Conservation (phyloP, 352 stramenopile species). For the Pythium insidiosum region DNA sequence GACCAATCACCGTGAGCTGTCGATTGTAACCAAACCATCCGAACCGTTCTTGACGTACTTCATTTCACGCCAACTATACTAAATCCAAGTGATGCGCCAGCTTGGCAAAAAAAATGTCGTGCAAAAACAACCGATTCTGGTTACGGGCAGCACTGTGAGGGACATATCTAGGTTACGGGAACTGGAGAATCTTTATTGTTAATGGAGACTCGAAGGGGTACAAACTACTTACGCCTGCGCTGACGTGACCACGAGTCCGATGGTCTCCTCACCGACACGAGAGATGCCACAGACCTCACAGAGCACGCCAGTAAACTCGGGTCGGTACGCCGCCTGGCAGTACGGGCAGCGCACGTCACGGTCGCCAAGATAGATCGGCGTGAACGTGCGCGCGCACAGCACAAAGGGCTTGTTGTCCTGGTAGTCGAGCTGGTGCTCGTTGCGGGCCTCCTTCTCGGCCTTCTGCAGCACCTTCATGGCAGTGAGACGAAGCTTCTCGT, state of each 20-base stretch:
- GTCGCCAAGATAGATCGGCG: constrained; percentile 92
- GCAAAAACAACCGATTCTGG: too few relatives aligned
- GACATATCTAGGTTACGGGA: too few relatives aligned
- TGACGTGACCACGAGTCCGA: constrained; percentile 89
- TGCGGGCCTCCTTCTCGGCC: constrained; percentile 97
- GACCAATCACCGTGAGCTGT: too few relatives aligned
- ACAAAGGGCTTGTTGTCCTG: constrained; percentile 96
- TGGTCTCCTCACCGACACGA: constrained; percentile 92
- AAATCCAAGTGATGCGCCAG: too few relatives aligned
- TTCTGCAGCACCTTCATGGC: constrained; percentile 97
- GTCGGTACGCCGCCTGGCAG: constrained; percentile 89
- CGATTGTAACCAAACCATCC: too few relatives aligned
- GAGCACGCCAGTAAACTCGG: constrained; percentile 82
- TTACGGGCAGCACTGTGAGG: too few relatives aligned
- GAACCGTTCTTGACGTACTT: too few relatives aligned
- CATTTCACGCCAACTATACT: too few relatives aligned
- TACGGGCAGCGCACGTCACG: constrained; percentile 93
- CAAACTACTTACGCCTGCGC: constrained; percentile 14
- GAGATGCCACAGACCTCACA: constrained; percentile 92
- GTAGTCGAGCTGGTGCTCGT: constrained; percentile 97
- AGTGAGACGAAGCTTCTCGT: constrained; percentile 95
- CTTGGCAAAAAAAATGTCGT: too few relatives aligned
- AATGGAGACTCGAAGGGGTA: background rate
- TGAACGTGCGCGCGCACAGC: constrained; percentile 92
- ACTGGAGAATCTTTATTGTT: background rate